phyloP scores from a whole-genome alignment of 768 basidiomycete genomes.

The Daedalea quercina region DNA sequence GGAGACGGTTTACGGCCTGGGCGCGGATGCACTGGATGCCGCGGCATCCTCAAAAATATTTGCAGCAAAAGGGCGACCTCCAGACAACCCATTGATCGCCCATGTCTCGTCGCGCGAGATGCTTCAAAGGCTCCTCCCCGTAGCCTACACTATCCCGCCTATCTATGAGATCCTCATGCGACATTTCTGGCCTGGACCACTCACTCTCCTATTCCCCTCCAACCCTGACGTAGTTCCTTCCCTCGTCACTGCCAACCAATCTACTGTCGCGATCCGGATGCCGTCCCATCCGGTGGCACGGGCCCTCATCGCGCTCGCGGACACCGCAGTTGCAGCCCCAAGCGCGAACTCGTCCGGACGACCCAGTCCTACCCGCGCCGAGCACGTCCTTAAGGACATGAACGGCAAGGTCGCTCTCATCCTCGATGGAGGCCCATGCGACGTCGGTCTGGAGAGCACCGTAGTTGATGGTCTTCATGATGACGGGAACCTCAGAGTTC shows the following conservation, averaged over 20 bases:
- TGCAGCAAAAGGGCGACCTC: conserved; percentile 81
- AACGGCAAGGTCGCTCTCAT: conserved; percentile 69
- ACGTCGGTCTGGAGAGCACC: conserved; percentile 91
- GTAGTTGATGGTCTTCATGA: conserved; percentile 82
- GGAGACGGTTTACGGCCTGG: conserved; percentile 98
- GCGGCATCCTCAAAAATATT: conserved; percentile 72
- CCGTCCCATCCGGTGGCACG: conserved; percentile 91
- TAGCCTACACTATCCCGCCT: conserved; percentile 46
- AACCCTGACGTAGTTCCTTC: conserved; percentile 52
- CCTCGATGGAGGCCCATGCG: conserved; percentile 88
- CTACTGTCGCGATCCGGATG: conserved; percentile 87
- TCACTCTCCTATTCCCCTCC: conserved; percentile 87
- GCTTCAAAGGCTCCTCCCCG: conserved; percentile 71
- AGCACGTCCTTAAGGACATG: conserved; percentile 79
- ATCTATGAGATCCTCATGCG: conserved; percentile 72
- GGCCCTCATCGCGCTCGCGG: conserved; percentile 71
- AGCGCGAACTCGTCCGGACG: conserved; percentile 93
- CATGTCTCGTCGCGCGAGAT: conserved; percentile 85
- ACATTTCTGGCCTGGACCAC: conserved; percentile 91
- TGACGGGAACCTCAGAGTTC: conserved; percentile 71
- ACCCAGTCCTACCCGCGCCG: conserved; percentile 87
- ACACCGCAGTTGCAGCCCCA: conserved; percentile 84
- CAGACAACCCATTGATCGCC: conserved; percentile 96
- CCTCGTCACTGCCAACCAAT: conserved; percentile 74
- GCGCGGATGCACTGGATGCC: conserved; percentile 67